Evolutionary conservation across 768 basidiomycete genomes (phyloP).

Genomic region (Rhodotorula paludigena): DNA sequence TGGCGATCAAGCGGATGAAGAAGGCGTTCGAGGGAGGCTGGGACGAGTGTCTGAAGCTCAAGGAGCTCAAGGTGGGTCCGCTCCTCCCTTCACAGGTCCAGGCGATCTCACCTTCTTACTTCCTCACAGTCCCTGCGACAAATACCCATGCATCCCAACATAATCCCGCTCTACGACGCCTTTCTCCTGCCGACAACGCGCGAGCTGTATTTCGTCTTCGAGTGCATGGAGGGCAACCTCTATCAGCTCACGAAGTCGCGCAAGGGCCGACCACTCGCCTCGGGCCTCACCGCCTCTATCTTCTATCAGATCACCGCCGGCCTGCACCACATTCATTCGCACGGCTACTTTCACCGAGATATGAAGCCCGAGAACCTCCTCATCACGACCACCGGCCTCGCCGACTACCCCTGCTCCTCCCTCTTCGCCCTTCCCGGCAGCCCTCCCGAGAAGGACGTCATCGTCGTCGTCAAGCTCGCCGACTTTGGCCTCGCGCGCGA

Average conservation of each 20-base stretch:
- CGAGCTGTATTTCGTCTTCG: slow-evolving; percentile 98
- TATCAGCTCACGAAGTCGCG: slow-evolving; percentile 98
- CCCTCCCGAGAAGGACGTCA: slow-evolving; percentile 82
- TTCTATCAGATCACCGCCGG: slow-evolving; percentile 87
- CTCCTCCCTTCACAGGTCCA: too few relatives aligned
- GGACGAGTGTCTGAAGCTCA: slow-evolving; percentile 91
- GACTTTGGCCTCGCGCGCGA: slow-evolving; percentile 96
- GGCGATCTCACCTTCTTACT: background rate
- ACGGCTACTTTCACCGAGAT: slow-evolving; percentile 97
- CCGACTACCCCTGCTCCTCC: slow-evolving; percentile 80
- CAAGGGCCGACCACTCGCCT: slow-evolving; percentile 90
- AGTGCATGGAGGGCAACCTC: slow-evolving; percentile 99
- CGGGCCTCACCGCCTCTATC: slow-evolving; percentile 89
- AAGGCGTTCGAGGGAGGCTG: slow-evolving; percentile 96
- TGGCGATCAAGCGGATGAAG: slow-evolving; percentile 98
- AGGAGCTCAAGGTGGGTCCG: slow-evolving; percentile 80
- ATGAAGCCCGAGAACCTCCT: slow-evolving; percentile 99
- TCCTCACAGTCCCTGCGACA: slow-evolving; percentile 74
- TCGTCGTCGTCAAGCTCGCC: slow-evolving; percentile 93
- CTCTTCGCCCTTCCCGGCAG: slow-evolving; percentile 58
- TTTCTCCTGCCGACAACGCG: slow-evolving; percentile 93
- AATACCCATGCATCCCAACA: slow-evolving; percentile 91
- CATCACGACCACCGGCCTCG: slow-evolving; percentile 92
- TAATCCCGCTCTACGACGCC: slow-evolving; percentile 98
- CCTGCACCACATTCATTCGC: slow-evolving; percentile 81